Base-by-base conservation (phyloP, 805 yeast species). In the Deakozyma indianensis region DNA sequence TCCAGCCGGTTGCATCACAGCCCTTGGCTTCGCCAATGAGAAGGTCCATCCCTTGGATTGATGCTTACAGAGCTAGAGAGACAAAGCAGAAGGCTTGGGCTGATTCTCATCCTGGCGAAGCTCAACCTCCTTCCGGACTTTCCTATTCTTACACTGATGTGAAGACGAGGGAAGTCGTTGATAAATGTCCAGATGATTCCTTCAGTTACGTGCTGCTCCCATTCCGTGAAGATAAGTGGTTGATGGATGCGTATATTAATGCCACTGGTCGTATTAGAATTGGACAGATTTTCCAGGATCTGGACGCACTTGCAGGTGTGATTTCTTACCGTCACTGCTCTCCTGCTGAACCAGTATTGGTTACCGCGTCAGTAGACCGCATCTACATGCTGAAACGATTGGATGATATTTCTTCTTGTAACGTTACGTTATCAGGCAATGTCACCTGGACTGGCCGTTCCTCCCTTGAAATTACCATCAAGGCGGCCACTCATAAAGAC, bases 341-440 rank as follows among this genome's bases (percentile, higher is more conserved):
- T n/a, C 97, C 97, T 0, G 94, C 95, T 0, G 87, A 83, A 59
- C 96, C 97, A 9, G 86, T 87, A 62, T 83, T 88, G 59, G 97
- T 88, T 40, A 88, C 97, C 7, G 96, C 96, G 1, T 79, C 92
- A 23, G 96, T 88, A 23, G 96, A 90, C 64, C 69, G 96, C 51
- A 85, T 88, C 52, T 83, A 83, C 59, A 78, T 88, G 77, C 76
- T 86, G 48, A 83, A 82, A 62, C 79, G 86, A 53, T 75, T 87
- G 35, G 95, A 86, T 56, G 85, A 80, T 55, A 76, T 87, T 50
- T 69, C 71, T 46, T 75, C 77, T 50, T 80, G 74, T 63, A 85
- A 86, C 63, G 79, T 90, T 54, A 72, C 86, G 23, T 65, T 88
- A 49, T 87, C 92, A 24, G 97, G 97, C n/a, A 71, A 79, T 44